These are phyloP conservation scores for carrot (Daucus carota) DNA, from an alignment of 129 eudicot genomes.

Conservation along the genomic window DNA sequence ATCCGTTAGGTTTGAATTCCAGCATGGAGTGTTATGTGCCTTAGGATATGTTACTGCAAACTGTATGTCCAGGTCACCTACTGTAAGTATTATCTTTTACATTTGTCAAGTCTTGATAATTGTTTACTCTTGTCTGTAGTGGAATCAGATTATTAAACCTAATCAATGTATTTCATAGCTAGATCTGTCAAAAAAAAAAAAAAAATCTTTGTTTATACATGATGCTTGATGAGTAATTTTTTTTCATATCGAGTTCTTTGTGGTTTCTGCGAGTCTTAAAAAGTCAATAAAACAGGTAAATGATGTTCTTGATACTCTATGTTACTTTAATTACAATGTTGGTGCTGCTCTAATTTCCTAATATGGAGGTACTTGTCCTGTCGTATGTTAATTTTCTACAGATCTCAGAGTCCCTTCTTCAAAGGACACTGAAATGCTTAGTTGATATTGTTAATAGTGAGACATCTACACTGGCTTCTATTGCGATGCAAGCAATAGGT, in stretches of 20 bases:
- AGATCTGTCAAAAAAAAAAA: not conserved
- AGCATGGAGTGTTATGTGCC: constrained; percentile 77
- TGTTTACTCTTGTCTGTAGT: not conserved
- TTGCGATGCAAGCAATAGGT: constrained; percentile 91
- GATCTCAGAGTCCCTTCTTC: constrained; percentile 60
- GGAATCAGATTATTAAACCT: not conserved
- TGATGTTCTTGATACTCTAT: not conserved
- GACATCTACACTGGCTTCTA: constrained; percentile 66
- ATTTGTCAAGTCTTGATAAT: not conserved
- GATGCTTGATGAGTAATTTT: not conserved
- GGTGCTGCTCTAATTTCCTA: not conserved
- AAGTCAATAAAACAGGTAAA: not conserved
- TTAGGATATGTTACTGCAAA: constrained; percentile 87
- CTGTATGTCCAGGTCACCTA: constrained; percentile 53
- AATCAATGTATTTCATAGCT: not conserved
- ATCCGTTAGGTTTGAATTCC: constrained; percentile 62
- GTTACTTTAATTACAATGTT: not conserved
- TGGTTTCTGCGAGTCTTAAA: not conserved
- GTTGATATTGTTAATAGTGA: constrained; percentile 61
- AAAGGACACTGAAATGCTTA: constrained; percentile 47
- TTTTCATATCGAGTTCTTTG: not conserved
- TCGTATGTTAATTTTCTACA: constrained; percentile 14
- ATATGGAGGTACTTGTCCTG: not conserved
- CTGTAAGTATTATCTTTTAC: constrained; percentile 39
- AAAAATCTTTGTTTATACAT: not conserved